Evolutionary conservation across 2,329 filamentous ascomycete genomes (phyloP), one percentile per base, ranked within the genome.

Genomic region (Colletotrichum trifolii): DNA sequence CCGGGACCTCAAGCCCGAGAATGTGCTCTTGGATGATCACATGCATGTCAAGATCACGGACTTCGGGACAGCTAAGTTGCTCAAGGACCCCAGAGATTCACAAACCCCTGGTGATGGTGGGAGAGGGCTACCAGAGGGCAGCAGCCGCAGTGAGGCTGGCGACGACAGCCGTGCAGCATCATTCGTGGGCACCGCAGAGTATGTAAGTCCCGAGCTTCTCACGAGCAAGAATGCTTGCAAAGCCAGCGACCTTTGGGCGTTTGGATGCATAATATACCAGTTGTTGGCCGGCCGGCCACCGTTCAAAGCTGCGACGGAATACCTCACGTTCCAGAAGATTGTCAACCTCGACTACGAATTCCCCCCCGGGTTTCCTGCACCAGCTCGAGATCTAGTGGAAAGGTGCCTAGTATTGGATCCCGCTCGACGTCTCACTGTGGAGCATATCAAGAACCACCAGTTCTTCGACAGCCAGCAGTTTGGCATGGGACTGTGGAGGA

Each of bases 1-100:
- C 77, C 91, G 96, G 69, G 96, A 99, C 75, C 78, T 99, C 69
- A 99, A 99, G 74, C 96, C 96, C 0, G 96, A 99, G 76, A 99
- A 99, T 70, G 94, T 99, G 4, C 85, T 99, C 7, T 83, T 99
- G 42, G 96, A 99, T 76, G 91, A 94, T 69, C 91, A 97, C 73
- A 96, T 97, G 92, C 93, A 98, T 73, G 90, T 98, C 79, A 99
- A 99, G 77, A 97, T 99, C 69, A 99, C 96, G 8, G 96, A 99
- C 78, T 99, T 99, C 74, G 96, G 96, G 46, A 99, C 96, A 0
- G 96, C 96, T n/a, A 98, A 97, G 76, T 88, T 99, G 67, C 82
- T 99, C 49, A 89, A 90, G 54, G 83, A 85, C 69, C 84, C 81
- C 69, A 80, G 79, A 76, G 77, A 78, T 72, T 77, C 78, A 12